Percentiles rank a stretch among this genome's conserved stretches.
Evolutionary conservation across 805 yeast genomes (phyloP).

Genomic region (Cyberlindnera misumaiensis): DNA sequence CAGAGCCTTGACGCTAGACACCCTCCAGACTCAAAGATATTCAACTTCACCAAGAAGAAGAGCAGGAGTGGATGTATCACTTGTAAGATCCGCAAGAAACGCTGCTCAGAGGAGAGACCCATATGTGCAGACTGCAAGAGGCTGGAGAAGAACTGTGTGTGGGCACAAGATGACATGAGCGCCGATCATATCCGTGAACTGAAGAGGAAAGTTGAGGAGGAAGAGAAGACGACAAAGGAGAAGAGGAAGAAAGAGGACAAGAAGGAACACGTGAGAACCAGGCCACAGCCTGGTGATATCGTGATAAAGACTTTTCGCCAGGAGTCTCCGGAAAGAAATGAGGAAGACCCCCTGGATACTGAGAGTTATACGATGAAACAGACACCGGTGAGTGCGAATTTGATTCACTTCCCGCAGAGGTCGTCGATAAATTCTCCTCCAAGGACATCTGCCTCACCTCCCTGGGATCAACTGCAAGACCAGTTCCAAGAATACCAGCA

Average conservation of each 20-base stretch:
- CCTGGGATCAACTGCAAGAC: slow-evolving; percentile 15
- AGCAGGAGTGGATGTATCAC: slow-evolving; percentile 62
- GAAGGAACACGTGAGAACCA: slow-evolving; percentile 2
- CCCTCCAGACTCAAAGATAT: slow-evolving; percentile 17
- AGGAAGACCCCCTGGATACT: slow-evolving; percentile 8
- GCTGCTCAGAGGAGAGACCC: slow-evolving; percentile 72
- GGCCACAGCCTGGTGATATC: too few species aligned
- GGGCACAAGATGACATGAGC: slow-evolving; percentile 48
- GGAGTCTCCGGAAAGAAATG: slow-evolving; percentile 1
- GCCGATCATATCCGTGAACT: slow-evolving; percentile 24
- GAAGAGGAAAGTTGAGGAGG: slow-evolving; percentile 22
- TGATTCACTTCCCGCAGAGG: slow-evolving; percentile 11
- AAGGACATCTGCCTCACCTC: slow-evolving; percentile 3
- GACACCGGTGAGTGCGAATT: slow-evolving; percentile 20
- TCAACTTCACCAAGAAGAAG: slow-evolving; percentile 27
- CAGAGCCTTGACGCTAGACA: slow-evolving; percentile 14
- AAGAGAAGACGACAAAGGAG: slow-evolving; percentile 12
- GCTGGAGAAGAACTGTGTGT: slow-evolving; percentile 57
- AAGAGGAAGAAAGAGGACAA: slow-evolving; percentile 1
- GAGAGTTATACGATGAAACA: slow-evolving; percentile 10
- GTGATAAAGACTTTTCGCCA: too few species aligned
- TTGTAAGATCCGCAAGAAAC: slow-evolving; percentile 61
- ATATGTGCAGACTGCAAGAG: slow-evolving; percentile 61
- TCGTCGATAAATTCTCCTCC: slow-evolving; percentile 4
- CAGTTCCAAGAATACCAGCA: slow-evolving; percentile 16